Conservation (phyloP, 805 yeast species). For the Saccharomycopsis sp. region DNA sequence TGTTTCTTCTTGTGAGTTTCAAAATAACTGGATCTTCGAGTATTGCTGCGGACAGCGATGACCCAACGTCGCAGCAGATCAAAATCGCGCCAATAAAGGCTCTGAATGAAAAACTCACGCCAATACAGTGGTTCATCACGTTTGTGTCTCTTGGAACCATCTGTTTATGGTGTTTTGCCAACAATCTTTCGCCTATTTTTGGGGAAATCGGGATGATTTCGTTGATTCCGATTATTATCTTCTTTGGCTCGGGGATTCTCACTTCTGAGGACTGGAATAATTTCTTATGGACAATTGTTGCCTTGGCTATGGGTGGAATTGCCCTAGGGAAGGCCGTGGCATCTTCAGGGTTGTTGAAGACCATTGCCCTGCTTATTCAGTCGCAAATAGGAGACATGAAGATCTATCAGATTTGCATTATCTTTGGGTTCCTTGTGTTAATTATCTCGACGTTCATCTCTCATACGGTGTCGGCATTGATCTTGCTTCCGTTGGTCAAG, state of each 20-base stretch:
- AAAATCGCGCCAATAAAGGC: constrained; percentile 50
- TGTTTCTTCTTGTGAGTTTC: constrained; percentile 60
- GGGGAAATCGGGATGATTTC: constrained; percentile 99
- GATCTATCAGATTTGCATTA: constrained; percentile 62
- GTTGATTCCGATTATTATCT: constrained; percentile 78
- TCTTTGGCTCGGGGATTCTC: constrained; percentile 85
- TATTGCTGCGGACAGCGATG: not conserved
- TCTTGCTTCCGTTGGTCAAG: constrained; percentile 81
- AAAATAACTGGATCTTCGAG: constrained; percentile 35
- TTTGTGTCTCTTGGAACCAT: constrained; percentile 66
- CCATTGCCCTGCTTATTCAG: constrained; percentile 70
- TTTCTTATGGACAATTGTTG: constrained; percentile 93
- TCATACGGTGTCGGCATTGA: constrained; percentile 95
- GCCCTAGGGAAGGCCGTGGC: constrained; percentile 94
- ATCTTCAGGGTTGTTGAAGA: constrained; percentile 75
- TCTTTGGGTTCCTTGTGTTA: constrained; percentile 77
- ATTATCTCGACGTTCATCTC: constrained; percentile 91
- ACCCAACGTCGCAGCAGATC: constrained; percentile 26
- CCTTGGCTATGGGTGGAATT: constrained; percentile 96
- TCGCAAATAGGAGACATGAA: constrained; percentile 43
- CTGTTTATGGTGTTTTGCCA: constrained; percentile 83
- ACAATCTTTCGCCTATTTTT: constrained; percentile 59
- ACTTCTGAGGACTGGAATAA: constrained; percentile 90
- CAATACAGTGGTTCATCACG: constrained; percentile 69
- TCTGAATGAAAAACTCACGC: constrained; percentile 58